phyloP scores from a whole-genome alignment of 2,329 filamentous ascomycete species.

The Exophiala aquamarina region DNA sequence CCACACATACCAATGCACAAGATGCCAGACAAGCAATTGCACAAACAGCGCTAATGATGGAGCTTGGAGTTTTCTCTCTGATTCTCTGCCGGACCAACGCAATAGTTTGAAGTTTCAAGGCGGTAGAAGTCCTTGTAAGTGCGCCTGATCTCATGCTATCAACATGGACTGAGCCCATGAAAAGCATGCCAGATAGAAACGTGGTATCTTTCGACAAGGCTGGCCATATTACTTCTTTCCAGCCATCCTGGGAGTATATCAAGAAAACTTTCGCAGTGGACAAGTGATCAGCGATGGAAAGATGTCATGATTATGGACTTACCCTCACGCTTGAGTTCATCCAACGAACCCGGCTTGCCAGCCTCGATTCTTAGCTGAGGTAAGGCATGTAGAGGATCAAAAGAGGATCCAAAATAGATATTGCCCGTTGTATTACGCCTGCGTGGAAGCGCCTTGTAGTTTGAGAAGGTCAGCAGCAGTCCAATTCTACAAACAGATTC shows the following conservation, averaged over 20 bases:
- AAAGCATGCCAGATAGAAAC: conserved; percentile 14
- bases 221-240: background rate
- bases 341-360: conserved; percentile 12
- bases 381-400: conserved; percentile 11
- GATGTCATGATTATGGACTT: background rate
- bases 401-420: conserved; percentile 14
- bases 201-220: background rate
- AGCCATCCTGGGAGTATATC: background rate
- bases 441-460: background rate
- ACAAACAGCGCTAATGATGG: conserved; percentile 12
- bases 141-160: conserved; percentile 8
- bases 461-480: background rate
- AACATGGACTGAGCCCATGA: conserved; percentile 17
- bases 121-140: conserved; percentile 5
- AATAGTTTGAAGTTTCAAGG: conserved; percentile 17
- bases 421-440: conserved; percentile 1
- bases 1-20: conserved; percentile 15
- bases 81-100: conserved; percentile 9
- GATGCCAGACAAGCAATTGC: conserved; percentile 16
- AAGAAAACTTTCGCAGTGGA: background rate
- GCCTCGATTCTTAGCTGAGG: conserved; percentile 12
- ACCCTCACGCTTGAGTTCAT: conserved; percentile 18
- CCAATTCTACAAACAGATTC: background rate
- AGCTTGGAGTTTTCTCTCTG: background rate
- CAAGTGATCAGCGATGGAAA: background rate